Base-by-base conservation (phyloP, 2,329 filamentous ascomycete species). In the Botryotinia calthae region DNA sequence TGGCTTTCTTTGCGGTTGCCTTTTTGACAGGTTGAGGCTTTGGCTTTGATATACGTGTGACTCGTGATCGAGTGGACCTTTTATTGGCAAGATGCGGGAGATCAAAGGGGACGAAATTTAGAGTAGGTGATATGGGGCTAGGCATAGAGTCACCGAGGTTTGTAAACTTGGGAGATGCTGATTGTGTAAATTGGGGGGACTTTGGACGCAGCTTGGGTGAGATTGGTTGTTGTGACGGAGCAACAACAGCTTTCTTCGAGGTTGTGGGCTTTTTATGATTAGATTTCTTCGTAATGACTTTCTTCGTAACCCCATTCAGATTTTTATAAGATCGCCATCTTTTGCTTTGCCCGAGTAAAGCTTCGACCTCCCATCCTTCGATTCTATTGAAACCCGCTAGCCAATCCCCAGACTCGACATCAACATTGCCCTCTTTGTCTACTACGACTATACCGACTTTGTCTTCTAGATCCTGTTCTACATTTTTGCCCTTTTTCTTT, bases 391-490 rank as follows among this genome's bases (percentile, higher is more conserved):
- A 66, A 14, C 51, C 62, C 28, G 44, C 62, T 28, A 72, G 56
- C 70, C 70, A 72, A n/a, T 67, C 63, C 22, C 70, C 51, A 6
- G 64, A 42, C 31, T 72, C 70, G 48, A 58, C 70, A 25, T 72
- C 54, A 18, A 68, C 40, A 31, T 72, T 67, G 10, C 70, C 70
- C 58, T 72, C 71, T 42, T 62, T 72, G 44, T 72, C 71, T 69
- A 70, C 66, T n/a, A 63, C 28, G 9, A 70, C 65, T 54, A 72
- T 70, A 40, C 63, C 63, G 25, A 72, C 25, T 68, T 40, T 72
- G 31, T 67, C 70, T 61, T 72, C 70, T 42, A 25, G 1, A 4
- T 31, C 20, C 40, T 31, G 8, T 22, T 61, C 54, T 25, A 48
- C 42, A 18, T 28, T 18, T n/a, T 48, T 48, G 20, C 44, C 56